Conservation (phyloP, 345 rosid species). For the Leavenworthia alabamica region DNA sequence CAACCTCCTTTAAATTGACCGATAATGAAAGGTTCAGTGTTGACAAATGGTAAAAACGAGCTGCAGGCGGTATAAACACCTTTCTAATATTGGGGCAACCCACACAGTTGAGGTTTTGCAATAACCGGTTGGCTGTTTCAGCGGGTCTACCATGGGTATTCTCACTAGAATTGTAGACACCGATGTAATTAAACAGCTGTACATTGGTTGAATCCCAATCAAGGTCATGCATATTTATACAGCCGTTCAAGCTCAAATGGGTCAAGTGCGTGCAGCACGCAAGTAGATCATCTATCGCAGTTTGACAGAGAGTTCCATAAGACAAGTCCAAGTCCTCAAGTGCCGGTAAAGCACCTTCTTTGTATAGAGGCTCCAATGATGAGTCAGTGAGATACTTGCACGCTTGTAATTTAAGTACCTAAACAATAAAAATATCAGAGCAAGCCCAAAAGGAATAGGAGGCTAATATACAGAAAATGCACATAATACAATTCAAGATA, state of each 20-base stretch:
- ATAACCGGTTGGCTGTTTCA: conserved; percentile 57
- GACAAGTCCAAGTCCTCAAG: conserved; percentile 90
- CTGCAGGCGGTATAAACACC: conserved; percentile 72
- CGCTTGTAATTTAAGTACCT: conserved; percentile 94
- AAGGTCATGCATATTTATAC: conserved; percentile 88
- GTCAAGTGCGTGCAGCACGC: conserved; percentile 85
- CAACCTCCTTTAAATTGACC: conserved; percentile 80
- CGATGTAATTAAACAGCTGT: conserved; percentile 35
- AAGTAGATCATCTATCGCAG: conserved; percentile 95
- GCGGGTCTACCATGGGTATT: conserved; percentile 29
- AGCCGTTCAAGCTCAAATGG: conserved; percentile 91
- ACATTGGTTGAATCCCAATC: conserved; percentile 65
- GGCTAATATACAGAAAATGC: not conserved
- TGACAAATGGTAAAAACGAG: conserved; percentile 64
- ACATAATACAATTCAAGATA: not conserved
- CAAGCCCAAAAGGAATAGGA: not conserved
- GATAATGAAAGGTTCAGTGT: conserved; percentile 84
- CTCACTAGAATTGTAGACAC: conserved; percentile 25
- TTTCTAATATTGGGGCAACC: conserved; percentile 90
- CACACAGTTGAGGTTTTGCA: conserved; percentile 89
- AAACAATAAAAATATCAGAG: conserved; percentile 3
- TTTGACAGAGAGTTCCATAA: conserved; percentile 82
- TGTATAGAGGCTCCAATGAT: conserved; percentile 90
- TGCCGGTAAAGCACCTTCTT: conserved; percentile 65
- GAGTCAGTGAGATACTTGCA: conserved; percentile 89